These are phyloP conservation scores for Ceratonia siliqua DNA, from an alignment of 306 rosid genomes.

Conservation along the genomic window DNA sequence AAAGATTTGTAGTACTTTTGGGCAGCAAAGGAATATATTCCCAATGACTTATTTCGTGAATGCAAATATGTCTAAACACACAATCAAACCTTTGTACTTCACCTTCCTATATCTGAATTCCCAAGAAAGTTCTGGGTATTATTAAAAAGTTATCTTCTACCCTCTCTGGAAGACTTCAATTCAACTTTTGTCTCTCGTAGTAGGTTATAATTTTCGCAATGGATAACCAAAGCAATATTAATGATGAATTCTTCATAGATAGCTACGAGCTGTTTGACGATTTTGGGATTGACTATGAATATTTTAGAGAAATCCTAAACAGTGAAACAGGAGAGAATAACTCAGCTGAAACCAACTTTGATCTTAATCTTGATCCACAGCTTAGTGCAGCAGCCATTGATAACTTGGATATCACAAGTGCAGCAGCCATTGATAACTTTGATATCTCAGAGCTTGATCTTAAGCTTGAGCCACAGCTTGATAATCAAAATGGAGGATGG, in stretches of 20 bases:
- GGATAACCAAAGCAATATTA: background rate
- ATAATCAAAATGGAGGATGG: conserved; percentile 11
- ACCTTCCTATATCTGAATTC: background rate
- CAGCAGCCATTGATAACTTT: background rate
- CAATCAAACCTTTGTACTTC: background rate
- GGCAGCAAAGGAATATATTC: conserved; percentile 4
- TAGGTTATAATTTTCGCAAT: background rate
- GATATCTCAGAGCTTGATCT: background rate
- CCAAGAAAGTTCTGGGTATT: background rate
- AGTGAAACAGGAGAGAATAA: conserved; percentile 18
- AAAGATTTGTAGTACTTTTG: no score
- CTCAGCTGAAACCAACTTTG: background rate
- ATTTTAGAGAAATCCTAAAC: conserved; percentile 1
- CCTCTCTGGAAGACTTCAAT: background rate
- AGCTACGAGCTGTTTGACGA: background rate
- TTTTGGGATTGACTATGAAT: conserved; percentile 29
- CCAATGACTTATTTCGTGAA: background rate
- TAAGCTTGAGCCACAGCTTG: background rate
- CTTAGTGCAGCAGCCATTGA: background rate
- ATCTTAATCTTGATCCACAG: background rate
- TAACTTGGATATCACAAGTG: background rate
- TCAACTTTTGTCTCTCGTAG: no score
- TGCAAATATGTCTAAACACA: background rate
- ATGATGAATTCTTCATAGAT: background rate
- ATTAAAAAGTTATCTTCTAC: background rate